A percentile compares a stretch with the other conserved stretches of the same genome.
phyloP scores from a whole-genome alignment of 768 basidiomycete species.

The Mycena olivaceomarginata region DNA sequence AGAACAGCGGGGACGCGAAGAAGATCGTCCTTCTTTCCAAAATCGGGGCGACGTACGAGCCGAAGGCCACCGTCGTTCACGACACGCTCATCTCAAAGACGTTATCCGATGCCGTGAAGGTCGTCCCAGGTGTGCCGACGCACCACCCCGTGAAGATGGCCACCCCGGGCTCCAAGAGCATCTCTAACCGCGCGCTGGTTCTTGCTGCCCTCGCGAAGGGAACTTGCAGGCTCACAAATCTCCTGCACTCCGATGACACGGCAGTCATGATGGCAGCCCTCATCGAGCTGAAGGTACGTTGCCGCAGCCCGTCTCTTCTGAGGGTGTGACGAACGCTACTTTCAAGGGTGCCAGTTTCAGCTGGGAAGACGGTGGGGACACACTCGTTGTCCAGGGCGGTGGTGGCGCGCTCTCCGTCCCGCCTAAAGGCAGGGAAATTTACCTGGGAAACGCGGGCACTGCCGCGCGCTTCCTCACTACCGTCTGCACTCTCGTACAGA shows the following conservation, averaged over 20 bases:
- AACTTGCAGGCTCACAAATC: conserved; percentile 90
- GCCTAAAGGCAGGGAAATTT: conserved; percentile 88
- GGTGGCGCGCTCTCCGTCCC: conserved; percentile 88
- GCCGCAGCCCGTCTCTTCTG: background rate
- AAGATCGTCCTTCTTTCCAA: conserved; percentile 94
- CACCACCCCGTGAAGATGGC: conserved; percentile 82
- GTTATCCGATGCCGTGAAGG: conserved; percentile 86
- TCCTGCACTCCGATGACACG: conserved; percentile 98
- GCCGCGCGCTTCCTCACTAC: conserved; percentile 98
- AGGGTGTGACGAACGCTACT: conserved; percentile 3
- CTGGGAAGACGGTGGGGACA: conserved; percentile 98
- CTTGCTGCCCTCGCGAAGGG: conserved; percentile 95
- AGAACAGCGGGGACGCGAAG: conserved; percentile 94
- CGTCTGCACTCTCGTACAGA: conserved; percentile 92
- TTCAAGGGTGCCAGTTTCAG: conserved; percentile 90
- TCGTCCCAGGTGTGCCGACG: conserved; percentile 81
- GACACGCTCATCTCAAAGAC: conserved; percentile 90
- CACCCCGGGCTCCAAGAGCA: conserved; percentile 97
- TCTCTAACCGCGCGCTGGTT: conserved; percentile 95
- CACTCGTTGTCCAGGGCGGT: conserved; percentile 93
- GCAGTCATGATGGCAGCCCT: conserved; percentile 99
- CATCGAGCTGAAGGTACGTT: conserved; percentile 85
- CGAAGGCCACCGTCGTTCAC: conserved; percentile 89
- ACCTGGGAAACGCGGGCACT: conserved; percentile 98
- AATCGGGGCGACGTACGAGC: conserved; percentile 95